These are phyloP conservation scores for Xylaria scruposa DNA, from an alignment of 495 filamentous ascomycete genomes.

Conservation along the genomic window DNA sequence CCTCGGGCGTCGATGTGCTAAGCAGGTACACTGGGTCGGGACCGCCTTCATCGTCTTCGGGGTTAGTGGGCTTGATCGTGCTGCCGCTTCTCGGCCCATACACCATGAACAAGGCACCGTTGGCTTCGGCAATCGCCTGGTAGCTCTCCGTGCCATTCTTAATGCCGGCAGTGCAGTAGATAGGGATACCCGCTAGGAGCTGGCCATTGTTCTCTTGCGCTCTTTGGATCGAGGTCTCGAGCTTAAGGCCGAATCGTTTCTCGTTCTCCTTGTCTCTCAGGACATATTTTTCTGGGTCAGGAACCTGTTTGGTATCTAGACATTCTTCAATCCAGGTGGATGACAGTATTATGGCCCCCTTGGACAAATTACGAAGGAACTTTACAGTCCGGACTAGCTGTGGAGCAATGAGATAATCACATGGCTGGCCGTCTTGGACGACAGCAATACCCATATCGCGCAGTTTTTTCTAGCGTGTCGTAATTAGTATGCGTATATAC, in stretches of 20 bases:
- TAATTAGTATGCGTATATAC: slow-evolving; percentile 36
- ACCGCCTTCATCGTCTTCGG: slow-evolving; percentile 63
- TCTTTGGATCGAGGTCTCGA: slow-evolving; percentile 67
- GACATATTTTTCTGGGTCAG: slow-evolving; percentile 64
- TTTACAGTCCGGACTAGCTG: slow-evolving; percentile 87
- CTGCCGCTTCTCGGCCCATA: slow-evolving; percentile 75
- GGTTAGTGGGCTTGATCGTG: slow-evolving; percentile 60
- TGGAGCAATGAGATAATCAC: slow-evolving; percentile 88
- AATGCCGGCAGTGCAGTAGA: slow-evolving; percentile 82
- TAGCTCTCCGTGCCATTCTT: slow-evolving; percentile 83
- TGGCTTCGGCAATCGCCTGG: slow-evolving; percentile 81
- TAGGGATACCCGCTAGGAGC: slow-evolving; percentile 71
- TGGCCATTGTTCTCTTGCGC: slow-evolving; percentile 77
- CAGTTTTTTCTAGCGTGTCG: slow-evolving; percentile 69
- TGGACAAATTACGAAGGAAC: slow-evolving; percentile 85
- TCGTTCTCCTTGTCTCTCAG: slow-evolving; percentile 76
- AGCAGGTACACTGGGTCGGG: slow-evolving; percentile 81
- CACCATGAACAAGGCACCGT: slow-evolving; percentile 81
- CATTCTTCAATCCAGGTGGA: slow-evolving; percentile 81
- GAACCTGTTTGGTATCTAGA: slow-evolving; percentile 62
- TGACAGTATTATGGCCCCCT: slow-evolving; percentile 73
- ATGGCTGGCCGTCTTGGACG: slow-evolving; percentile 72
- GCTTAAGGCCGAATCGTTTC: slow-evolving; percentile 67
- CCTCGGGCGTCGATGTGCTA: slow-evolving; percentile 65
- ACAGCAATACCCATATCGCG: slow-evolving; percentile 84